A percentile compares a stretch with the other conserved stretches of the same genome.
Evolutionary conservation across 2,329 filamentous ascomycete species (phyloP).

Genomic region (Orbilia quercus): DNA sequence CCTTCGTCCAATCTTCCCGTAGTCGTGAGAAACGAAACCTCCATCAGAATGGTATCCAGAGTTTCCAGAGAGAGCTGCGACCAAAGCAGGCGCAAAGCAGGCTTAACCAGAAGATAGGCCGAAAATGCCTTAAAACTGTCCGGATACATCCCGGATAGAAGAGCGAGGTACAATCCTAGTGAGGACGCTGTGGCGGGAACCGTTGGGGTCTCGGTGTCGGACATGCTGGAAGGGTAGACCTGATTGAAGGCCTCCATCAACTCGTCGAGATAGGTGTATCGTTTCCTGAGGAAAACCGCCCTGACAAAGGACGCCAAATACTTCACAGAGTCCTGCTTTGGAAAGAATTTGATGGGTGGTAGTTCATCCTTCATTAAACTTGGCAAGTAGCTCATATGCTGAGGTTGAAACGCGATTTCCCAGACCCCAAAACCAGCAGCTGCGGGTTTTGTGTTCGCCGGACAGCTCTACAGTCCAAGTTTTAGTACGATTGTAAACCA

Average conservation of each 20-base stretch:
- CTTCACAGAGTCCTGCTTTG: constrained; percentile 34
- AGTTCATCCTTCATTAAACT: constrained; percentile 43
- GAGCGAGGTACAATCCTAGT: constrained; percentile 45
- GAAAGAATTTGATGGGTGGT: constrained; percentile 46
- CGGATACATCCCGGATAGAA: constrained; percentile 49
- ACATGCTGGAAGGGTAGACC: constrained; percentile 33
- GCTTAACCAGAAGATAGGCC: constrained; percentile 44
- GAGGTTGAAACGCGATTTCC: constrained; percentile 49
- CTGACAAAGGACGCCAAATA: constrained; percentile 28
- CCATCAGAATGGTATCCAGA: constrained; percentile 48
- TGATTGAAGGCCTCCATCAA: constrained; percentile 51
- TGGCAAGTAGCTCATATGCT: constrained; percentile 37
- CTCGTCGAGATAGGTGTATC: constrained; percentile 45
- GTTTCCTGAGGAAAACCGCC: constrained; percentile 32
- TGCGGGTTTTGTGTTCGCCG: constrained; percentile 21
- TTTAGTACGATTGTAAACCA: background rate
- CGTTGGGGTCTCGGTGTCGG: constrained; percentile 25
- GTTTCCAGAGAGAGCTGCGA: constrained; percentile 49
- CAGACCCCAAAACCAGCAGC: constrained; percentile 37
- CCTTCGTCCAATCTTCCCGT: constrained; percentile 53
- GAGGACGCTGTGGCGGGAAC: constrained; percentile 38
- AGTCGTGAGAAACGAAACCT: constrained; percentile 43
- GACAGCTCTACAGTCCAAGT: constrained; percentile 10
- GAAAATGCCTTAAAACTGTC: constrained; percentile 51
- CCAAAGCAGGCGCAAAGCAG: constrained; percentile 40